Conservation (phyloP, 176 grass and related monocot genomes). For the Melocanna baccifera region DNA sequence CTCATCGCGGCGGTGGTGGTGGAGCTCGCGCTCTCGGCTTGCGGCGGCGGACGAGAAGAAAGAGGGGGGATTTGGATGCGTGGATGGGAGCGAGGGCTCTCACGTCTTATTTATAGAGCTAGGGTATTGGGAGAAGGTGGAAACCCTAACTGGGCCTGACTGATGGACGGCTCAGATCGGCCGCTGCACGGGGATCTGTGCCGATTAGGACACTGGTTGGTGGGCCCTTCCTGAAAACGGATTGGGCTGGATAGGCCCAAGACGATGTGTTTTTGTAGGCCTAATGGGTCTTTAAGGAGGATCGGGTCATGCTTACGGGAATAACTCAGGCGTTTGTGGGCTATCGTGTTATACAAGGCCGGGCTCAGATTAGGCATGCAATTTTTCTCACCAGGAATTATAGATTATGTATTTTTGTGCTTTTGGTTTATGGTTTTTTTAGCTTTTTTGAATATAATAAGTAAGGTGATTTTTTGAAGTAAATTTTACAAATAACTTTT, state of each 20-base stretch:
- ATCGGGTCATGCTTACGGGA: no score
- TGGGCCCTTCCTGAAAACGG: not conserved
- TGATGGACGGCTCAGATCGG: constrained; percentile 37
- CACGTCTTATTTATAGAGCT: constrained; percentile 19
- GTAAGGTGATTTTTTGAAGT: no score
- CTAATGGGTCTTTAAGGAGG: not conserved
- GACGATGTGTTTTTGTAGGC: no score
- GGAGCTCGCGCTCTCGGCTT: not conserved
- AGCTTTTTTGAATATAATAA: no score
- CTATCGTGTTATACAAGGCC: not conserved
- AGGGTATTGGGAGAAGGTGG: not conserved
- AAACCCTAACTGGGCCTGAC: constrained; percentile 30
- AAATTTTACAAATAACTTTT: no score
- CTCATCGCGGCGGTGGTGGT: constrained; percentile 29
- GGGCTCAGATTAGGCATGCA: not conserved
- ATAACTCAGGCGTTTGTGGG: no score
- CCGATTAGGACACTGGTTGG: not conserved
- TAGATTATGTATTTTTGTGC: no score
- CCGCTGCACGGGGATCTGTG: not conserved
- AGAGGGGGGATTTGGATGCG: not conserved
- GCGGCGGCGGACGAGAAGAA: not conserved
- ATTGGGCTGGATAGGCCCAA: not conserved
- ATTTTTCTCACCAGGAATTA: not conserved
- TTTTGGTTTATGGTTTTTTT: no score
- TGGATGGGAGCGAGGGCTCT: not conserved